Evolutionary conservation across 805 yeast species (phyloP), one percentile per base, ranked within the genome.

Genomic region (Yamadazyma phyllophila): DNA sequence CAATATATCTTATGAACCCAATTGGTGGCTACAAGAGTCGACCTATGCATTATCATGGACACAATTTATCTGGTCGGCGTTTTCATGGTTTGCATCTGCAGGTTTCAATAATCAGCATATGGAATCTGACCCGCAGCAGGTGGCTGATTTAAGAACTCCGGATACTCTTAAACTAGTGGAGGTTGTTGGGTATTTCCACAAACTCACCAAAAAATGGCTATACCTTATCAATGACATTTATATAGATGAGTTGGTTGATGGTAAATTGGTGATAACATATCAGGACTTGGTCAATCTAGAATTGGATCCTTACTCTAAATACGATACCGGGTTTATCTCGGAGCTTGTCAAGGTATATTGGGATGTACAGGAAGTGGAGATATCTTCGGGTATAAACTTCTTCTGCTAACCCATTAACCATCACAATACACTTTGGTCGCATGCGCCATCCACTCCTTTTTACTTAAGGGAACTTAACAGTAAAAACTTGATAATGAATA

Each of bases 41-140:
- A 69, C 78, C 1, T 80, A 76, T 41, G 69, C 81, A 1, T 60
- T 73, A 16, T 73, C 85, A 1, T 74, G 86, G 77, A 69, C 71
- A 44, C 83, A 81, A 53, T 67, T 77, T 34, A 67, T 82, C 1
- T 82, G 87, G 86, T 71, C 77, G 44, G 90, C 90, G 0, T 76
- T 86, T 47, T 67, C 85, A 15, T 87, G 94, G 94, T 87, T 92
- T 89, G 96, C 96, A 2, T 77, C 86, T 26, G 92, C 94, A 1
- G 96, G 94, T 7, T 85, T 82, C 48, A 59, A 55, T 5, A 50
- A 46, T 36, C 45, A 48, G 15, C 49, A 57, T 15, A 42, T 34
- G 27, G 52, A 42, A 36, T 48, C 49, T 13, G 35, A 40, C 33
- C 32, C 40, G 1, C 44, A 35, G 26, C 46, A 39, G 32, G 42